Percentiles rank a stretch among this genome's conserved stretches.
These are phyloP conservation scores for Mycosarcoma maydis DNA, from an alignment of 1,284 basidiomycete species.

Conservation along the genomic window DNA sequence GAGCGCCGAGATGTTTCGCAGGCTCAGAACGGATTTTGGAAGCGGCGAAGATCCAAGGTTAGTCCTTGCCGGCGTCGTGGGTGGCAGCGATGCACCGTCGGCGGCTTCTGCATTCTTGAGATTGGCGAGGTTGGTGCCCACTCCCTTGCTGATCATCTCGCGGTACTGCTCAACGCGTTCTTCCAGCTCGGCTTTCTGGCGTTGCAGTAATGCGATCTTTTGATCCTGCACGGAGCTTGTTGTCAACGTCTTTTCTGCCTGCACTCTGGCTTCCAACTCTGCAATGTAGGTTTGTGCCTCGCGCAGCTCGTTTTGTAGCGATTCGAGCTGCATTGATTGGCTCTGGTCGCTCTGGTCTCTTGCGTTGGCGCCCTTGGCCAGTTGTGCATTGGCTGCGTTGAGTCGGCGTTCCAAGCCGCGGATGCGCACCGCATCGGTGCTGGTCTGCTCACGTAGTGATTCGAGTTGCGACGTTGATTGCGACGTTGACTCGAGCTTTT, in stretches of 20 bases:
- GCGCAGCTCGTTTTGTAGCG: constrained; percentile 16
- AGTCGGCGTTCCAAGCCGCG: constrained; percentile 29
- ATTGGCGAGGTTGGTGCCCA: constrained; percentile 37
- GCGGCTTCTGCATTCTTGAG: constrained; percentile 10
- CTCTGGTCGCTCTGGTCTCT: constrained; percentile 2
- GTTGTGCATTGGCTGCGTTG: constrained; percentile 22
- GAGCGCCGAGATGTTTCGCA: constrained; percentile 39
- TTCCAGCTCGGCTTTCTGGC: constrained; percentile 40
- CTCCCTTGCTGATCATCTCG: constrained; percentile 44
- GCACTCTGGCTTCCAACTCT: constrained; percentile 14
- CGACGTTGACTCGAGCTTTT: not conserved
- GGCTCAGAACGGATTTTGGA: constrained; percentile 39
- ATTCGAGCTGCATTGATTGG: constrained; percentile 10
- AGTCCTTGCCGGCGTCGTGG: constrained; percentile 22
- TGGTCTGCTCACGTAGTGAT: constrained; percentile 19
- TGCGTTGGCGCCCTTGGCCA: constrained; percentile 8
- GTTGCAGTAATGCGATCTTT: constrained; percentile 22
- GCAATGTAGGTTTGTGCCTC: constrained; percentile 19
- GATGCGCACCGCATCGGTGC: constrained; percentile 23
- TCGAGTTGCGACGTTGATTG: constrained; percentile 7
- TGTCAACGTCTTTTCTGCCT: constrained; percentile 7
- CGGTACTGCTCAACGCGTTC: constrained; percentile 43
- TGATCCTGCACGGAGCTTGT: constrained; percentile 23
- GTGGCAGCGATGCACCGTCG: constrained; percentile 6
- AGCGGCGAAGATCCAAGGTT: constrained; percentile 30